A percentile compares a stretch with the other conserved stretches of the same genome.
These are phyloP conservation scores for Wolfiporia cocos DNA, from an alignment of 1,284 basidiomycete species.

Conservation along the genomic window DNA sequence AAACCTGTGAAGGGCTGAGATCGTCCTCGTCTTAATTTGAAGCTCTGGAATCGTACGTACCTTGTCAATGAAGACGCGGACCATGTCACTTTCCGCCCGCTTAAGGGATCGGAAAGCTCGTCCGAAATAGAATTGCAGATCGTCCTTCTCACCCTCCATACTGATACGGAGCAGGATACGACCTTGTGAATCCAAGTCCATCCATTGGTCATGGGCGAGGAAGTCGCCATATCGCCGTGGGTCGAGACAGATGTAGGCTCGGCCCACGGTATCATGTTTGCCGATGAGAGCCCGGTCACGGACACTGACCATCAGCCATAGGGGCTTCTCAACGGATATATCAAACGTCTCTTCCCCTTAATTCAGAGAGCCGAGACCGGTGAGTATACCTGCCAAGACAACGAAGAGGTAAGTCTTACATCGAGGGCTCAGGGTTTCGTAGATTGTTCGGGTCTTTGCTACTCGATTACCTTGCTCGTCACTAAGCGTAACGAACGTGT, in stretches of 20 bases:
- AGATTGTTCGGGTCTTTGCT: conserved; percentile 95
- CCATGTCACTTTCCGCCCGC: conserved; percentile 93
- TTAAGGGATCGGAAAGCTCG: conserved; percentile 93
- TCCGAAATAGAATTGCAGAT: conserved; percentile 97
- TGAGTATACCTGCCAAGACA: background rate
- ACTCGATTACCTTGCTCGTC: conserved; percentile 88
- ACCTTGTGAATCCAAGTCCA: conserved; percentile 87
- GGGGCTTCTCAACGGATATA: conserved; percentile 79
- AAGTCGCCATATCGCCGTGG: conserved; percentile 87
- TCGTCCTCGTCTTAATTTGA: no score
- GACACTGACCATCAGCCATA: conserved; percentile 96
- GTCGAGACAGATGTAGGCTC: conserved; percentile 91
- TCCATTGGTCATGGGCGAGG: conserved; percentile 87
- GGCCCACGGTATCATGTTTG: conserved; percentile 88
- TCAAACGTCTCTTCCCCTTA: conserved; percentile 97
- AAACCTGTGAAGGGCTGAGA: no score
- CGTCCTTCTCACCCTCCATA: conserved; percentile 99
- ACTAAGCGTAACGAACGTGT: conserved; percentile 93
- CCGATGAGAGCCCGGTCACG: conserved; percentile 86
- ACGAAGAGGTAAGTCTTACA: conserved; percentile 47
- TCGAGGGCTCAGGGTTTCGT: conserved; percentile 84
- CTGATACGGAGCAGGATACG: conserved; percentile 85
- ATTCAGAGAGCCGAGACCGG: conserved; percentile 7
- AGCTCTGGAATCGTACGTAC: no score
- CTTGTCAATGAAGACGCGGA: conserved; percentile 96